These are phyloP conservation scores for Coriaria nepalensis DNA, from an alignment of 306 rosid species.

Conservation along the genomic window DNA sequence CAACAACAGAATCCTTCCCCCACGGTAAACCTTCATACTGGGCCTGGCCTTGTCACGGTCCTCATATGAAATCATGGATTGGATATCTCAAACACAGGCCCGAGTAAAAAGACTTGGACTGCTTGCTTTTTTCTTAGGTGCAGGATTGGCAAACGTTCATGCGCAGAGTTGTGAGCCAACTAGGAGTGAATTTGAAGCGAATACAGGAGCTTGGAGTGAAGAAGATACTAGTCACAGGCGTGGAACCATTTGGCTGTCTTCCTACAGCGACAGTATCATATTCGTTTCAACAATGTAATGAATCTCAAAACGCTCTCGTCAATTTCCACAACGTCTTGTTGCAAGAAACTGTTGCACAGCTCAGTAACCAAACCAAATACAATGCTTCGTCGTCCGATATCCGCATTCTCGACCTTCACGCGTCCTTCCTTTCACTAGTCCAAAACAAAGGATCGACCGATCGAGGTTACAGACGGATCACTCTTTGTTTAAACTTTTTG, in stretches of 20 bases:
- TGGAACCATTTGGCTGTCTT: constrained; percentile 77
- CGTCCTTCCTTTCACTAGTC: constrained; percentile 51
- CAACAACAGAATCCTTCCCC: constrained; percentile 24
- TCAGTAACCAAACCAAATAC: constrained; percentile 29
- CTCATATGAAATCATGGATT: too few species aligned
- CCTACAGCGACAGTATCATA: constrained; percentile 26
- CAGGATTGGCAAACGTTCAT: constrained; percentile 51
- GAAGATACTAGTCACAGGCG: constrained; percentile 39
- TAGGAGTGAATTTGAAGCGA: constrained; percentile 29
- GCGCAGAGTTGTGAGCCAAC: constrained; percentile 40
- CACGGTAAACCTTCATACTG: constrained; percentile 20
- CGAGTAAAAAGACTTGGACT: too few species aligned
- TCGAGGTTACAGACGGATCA: constrained; percentile 11
- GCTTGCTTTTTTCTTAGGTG: not conserved
- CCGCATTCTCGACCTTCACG: constrained; percentile 35
- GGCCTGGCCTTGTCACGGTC: too few species aligned
- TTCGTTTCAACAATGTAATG: constrained; percentile 44
- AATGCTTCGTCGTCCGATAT: constrained; percentile 1
- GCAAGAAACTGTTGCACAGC: constrained; percentile 32
- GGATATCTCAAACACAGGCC: too few species aligned
- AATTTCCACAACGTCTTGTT: constrained; percentile 48
- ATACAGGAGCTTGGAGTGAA: constrained; percentile 51
- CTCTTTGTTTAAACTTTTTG: not conserved
- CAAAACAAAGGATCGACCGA: constrained; percentile 18
- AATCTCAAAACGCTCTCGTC: constrained; percentile 27